Percentiles rank a stretch among this genome's conserved stretches.
Conservation (phyloP, 495 filamentous ascomycete genomes). For the Cryomyces antarcticus region DNA sequence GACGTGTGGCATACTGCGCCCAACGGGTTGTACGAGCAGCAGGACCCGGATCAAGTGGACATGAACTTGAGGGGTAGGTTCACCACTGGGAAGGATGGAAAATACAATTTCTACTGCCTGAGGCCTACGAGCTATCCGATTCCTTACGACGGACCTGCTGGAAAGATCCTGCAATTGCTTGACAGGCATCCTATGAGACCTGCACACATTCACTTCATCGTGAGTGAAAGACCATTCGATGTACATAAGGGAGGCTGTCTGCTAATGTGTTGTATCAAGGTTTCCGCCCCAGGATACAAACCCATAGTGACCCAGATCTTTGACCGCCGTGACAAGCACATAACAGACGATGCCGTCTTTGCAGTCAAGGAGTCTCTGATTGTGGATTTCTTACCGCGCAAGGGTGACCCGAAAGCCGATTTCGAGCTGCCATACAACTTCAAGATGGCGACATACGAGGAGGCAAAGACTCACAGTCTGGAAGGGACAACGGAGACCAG, state of each 20-base stretch:
- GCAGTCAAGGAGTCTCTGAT: slow-evolving; percentile 58
- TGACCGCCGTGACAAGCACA: slow-evolving; percentile 40
- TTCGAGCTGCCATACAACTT: slow-evolving; percentile 53
- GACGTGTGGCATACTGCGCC: slow-evolving; percentile 63
- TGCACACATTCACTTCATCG: slow-evolving; percentile 71
- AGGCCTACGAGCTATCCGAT: slow-evolving; percentile 55
- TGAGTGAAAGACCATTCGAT: slow-evolving; percentile 14
- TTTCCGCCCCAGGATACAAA: slow-evolving; percentile 31
- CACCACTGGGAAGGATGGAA: slow-evolving; percentile 39
- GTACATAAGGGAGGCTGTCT: neutral
- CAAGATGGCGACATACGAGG: slow-evolving; percentile 18
- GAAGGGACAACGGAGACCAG: neutral
- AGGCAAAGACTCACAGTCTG: slow-evolving; percentile 4
- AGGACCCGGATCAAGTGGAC: slow-evolving; percentile 49
- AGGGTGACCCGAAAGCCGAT: slow-evolving; percentile 40
- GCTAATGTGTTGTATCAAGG: neutral
- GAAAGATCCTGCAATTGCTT: slow-evolving; percentile 31
- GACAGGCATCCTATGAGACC: slow-evolving; percentile 65
- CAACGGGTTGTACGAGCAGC: slow-evolving; percentile 65
- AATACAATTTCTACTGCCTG: slow-evolving; percentile 46
- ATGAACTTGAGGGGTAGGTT: slow-evolving; percentile 59
- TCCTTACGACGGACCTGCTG: slow-evolving; percentile 40
- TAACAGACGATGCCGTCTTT: slow-evolving; percentile 50
- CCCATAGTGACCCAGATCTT: slow-evolving; percentile 56
- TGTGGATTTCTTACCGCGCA: slow-evolving; percentile 39